Evolutionary conservation across 352 stramenopile species (phyloP).

Genomic region (Phytopythium boreale): DNA sequence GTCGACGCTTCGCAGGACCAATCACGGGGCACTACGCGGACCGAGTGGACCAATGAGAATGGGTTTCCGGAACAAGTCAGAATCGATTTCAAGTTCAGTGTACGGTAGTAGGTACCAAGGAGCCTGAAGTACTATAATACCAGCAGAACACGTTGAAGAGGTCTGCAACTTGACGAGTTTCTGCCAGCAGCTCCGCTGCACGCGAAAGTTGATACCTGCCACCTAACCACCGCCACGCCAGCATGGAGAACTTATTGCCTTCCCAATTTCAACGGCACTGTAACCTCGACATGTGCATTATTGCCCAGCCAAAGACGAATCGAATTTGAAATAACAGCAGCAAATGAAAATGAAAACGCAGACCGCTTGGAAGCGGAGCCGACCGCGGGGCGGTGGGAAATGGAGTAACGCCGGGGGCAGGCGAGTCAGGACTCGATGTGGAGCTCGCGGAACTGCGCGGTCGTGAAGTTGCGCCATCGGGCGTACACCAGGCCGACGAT

Average conservation of each 20-base stretch:
- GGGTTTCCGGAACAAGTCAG: too few relatives aligned
- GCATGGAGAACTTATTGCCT: not conserved
- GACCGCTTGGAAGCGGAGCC: not conserved
- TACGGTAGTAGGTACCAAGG: too few relatives aligned
- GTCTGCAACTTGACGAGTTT: too few relatives aligned
- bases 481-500: constrained; percentile 35
- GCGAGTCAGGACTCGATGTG: constrained; percentile 18
- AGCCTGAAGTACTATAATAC: too few relatives aligned
- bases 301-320: constrained; percentile 1
- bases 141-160: not conserved
- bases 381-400: not conserved
- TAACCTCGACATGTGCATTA: too few relatives aligned
- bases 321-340: not conserved
- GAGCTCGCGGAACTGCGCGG: constrained; percentile 34
- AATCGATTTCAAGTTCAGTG: too few relatives aligned
- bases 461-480: constrained; percentile 42
- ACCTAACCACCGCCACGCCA: not conserved
- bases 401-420: constrained; percentile 3
- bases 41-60: not conserved
- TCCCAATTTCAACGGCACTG: too few relatives aligned
- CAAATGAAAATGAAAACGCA: not conserved
- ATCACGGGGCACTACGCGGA: not conserved
- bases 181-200: too few relatives aligned
- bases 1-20: not conserved
- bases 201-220: too few relatives aligned